Conservation (phyloP, 2,329 filamentous ascomycete species). For the Trichoderma arundinaceum region DNA sequence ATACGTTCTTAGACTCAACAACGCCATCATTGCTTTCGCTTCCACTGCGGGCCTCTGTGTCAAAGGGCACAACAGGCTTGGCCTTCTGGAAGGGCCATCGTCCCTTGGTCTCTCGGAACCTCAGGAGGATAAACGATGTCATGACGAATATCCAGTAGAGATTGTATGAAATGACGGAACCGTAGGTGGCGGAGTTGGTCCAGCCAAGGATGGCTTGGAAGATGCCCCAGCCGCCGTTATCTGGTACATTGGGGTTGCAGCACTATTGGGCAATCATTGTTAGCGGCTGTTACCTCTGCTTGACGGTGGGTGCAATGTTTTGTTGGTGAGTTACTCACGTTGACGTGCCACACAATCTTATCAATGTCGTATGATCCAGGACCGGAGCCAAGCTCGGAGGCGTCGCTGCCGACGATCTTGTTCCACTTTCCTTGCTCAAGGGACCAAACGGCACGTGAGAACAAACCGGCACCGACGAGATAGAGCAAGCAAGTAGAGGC, state of each 20-base stretch:
- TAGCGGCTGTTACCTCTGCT: neutral
- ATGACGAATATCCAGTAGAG: constrained; percentile 84
- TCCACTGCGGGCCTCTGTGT: constrained; percentile 35
- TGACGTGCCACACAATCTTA: constrained; percentile 81
- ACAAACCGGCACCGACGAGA: constrained; percentile 80
- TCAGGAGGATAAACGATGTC: constrained; percentile 67
- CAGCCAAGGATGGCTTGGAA: constrained; percentile 88
- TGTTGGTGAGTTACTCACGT: constrained; percentile 56
- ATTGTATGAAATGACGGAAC: constrained; percentile 86
- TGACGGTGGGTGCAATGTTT: neutral
- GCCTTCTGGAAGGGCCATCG: constrained; percentile 54
- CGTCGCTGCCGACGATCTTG: constrained; percentile 64
- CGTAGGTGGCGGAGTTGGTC: constrained; percentile 87
- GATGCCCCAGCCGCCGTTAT: constrained; percentile 81
- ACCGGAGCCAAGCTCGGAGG: constrained; percentile 58
- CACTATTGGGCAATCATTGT: constrained; percentile 57
- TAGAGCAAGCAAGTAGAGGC: constrained; percentile 83
- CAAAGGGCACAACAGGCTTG: constrained; percentile 37
- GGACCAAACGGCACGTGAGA: constrained; percentile 77
- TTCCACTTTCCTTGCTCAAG: constrained; percentile 75
- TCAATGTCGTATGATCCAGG: constrained; percentile 81
- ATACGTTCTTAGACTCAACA: constrained; percentile 38
- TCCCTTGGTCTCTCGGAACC: constrained; percentile 67
- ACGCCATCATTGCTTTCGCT: constrained; percentile 40
- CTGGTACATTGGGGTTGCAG: constrained; percentile 74